Percentiles rank a stretch among this genome's conserved stretches.
Conservation (phyloP, 2,329 filamentous ascomycete species). For the Aureobasidium sp. region DNA sequence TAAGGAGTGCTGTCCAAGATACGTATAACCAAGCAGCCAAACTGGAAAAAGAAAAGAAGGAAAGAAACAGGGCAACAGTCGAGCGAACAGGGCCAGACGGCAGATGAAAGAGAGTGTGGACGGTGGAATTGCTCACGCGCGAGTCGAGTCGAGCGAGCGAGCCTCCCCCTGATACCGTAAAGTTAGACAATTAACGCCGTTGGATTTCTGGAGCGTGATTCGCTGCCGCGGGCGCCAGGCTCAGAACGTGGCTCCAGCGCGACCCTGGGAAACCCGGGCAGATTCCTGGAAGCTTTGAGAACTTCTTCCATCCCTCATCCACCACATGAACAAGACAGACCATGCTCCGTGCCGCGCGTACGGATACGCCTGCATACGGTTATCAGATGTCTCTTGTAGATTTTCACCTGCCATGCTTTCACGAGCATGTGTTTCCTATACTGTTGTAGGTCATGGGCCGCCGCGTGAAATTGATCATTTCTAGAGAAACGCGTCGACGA, state of each 20-base stretch:
- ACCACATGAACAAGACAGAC: neutral
- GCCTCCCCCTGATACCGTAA: conserved; percentile 7
- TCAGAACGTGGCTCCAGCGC: neutral
- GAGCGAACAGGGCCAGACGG: neutral
- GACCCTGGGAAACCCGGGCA: neutral
- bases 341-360: neutral
- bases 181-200: conserved; percentile 6
- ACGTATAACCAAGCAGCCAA: neutral
- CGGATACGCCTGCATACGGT: neutral
- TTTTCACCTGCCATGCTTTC: neutral
- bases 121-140: conserved; percentile 2
- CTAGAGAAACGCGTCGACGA: neutral
- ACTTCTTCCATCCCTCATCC: neutral
- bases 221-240: neutral
- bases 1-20: neutral
- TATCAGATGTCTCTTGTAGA: neutral
- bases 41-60: neutral
- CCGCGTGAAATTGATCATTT: neutral
- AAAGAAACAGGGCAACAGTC: neutral
- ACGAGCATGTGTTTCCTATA: neutral
- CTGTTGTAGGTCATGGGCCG: neutral
- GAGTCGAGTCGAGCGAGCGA: conserved; percentile 4
- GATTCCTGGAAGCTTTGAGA: neutral
- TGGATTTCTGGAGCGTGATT: neutral
- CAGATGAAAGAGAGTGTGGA: neutral